Evolutionary conservation across 495 filamentous ascomycete genomes (phyloP).

Genomic region (Penicillium lividum): DNA sequence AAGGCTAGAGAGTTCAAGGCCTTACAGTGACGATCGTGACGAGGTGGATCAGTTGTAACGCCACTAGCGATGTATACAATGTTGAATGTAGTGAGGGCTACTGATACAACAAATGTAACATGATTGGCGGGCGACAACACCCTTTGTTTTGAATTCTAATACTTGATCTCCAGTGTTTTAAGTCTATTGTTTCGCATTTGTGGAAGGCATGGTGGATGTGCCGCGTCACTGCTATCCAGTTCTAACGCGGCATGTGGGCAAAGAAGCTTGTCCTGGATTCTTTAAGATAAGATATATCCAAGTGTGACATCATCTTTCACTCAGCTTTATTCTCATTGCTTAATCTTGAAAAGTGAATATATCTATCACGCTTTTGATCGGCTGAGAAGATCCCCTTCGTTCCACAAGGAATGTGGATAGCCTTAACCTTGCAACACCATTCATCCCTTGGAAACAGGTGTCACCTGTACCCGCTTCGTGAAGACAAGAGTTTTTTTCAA

Average conservation of each 20-base stretch:
- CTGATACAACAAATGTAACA: too few species aligned
- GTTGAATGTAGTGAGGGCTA: too few species aligned
- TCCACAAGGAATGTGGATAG: slow-evolving; percentile 6
- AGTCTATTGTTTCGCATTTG: background rate
- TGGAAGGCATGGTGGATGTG: background rate
- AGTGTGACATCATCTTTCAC: slow-evolving; percentile 1
- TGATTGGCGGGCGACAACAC: too few species aligned
- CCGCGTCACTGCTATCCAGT: background rate
- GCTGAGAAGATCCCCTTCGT: background rate
- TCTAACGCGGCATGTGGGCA: background rate
- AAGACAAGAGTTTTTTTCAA: background rate
- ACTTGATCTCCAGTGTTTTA: background rate
- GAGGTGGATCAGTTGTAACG: too few species aligned
- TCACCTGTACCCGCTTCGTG: background rate
- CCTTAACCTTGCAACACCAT: background rate
- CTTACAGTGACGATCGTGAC: too few species aligned
- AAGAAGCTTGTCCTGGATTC: slow-evolving; percentile 3
- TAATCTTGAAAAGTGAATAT: background rate
- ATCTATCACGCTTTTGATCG: background rate
- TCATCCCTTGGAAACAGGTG: background rate
- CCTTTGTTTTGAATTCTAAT: too few species aligned
- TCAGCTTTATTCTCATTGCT: background rate
- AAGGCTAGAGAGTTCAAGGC: too few species aligned
- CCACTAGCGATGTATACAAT: too few species aligned
- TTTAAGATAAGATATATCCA: background rate